phyloP scores from a whole-genome alignment of 257 asterid species.

The Fraxinus pennsylvanica region DNA sequence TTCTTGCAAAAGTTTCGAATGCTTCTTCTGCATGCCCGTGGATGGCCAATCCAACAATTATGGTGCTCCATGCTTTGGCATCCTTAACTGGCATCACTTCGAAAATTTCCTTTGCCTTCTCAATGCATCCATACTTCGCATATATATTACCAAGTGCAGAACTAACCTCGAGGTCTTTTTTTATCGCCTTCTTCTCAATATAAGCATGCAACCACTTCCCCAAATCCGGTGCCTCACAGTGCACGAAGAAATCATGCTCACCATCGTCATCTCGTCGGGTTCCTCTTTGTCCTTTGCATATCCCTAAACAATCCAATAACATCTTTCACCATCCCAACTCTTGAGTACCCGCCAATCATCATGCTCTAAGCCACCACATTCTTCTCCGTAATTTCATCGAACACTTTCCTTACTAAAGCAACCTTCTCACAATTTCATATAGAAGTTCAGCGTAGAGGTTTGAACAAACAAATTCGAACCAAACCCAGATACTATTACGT shows the following conservation, averaged over 20 bases:
- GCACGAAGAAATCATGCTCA: conserved; percentile 63
- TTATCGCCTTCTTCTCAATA: conserved; percentile 52
- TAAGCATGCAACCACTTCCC: conserved; percentile 66
- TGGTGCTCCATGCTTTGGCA: conserved; percentile 76
- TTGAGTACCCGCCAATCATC: conserved; percentile 61
- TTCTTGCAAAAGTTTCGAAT: conserved; percentile 45
- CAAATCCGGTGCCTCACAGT: conserved; percentile 62
- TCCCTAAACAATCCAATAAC: conserved; percentile 57
- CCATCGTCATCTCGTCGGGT: conserved; percentile 73
- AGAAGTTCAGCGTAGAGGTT: conserved; percentile 63
- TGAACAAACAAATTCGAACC: conserved; percentile 45
- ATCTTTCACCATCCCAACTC: conserved; percentile 63
- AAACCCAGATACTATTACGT: conserved; percentile 50
- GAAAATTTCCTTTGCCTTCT: conserved; percentile 60
- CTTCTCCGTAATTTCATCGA: conserved; percentile 64
- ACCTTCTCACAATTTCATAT: conserved; percentile 60
- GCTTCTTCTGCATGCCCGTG: conserved; percentile 63
- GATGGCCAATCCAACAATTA: conserved; percentile 67
- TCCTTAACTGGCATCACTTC: conserved; percentile 65
- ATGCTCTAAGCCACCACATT: conserved; percentile 76
- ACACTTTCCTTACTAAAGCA: conserved; percentile 56
- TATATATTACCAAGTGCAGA: conserved; percentile 72
- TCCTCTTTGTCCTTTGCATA: conserved; percentile 55
- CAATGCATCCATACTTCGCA: conserved; percentile 75
- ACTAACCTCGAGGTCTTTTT: conserved; percentile 60